Percentiles rank a stretch among this genome's conserved stretches.
These are phyloP conservation scores for Karstenula rhodostoma DNA, from an alignment of 2,329 filamentous ascomycete species.

Conservation along the genomic window DNA sequence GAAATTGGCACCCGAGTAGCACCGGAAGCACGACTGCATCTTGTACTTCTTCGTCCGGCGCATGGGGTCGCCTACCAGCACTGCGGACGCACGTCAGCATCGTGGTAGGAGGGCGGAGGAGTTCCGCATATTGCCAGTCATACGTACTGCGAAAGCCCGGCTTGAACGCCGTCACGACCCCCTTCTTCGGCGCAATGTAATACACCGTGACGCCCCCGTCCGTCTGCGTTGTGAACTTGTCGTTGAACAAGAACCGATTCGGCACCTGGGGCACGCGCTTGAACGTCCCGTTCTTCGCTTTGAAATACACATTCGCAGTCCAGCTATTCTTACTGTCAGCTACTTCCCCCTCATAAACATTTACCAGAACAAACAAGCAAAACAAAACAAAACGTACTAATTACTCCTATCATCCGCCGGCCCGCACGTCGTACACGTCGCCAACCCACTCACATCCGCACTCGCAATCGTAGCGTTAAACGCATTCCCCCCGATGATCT, in stretches of 20 bases:
- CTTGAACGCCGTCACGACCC: conserved; percentile 55
- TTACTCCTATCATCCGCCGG: conserved; percentile 17
- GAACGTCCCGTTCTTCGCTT: conserved; percentile 25
- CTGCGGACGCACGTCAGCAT: conserved; percentile 21
- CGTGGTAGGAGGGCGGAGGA: not conserved
- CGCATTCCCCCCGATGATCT: conserved; percentile 27
- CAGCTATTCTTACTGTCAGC: conserved; percentile 17
- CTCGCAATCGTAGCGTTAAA: conserved; percentile 25
- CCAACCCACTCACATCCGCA: conserved; percentile 23
- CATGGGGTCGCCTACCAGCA: conserved; percentile 54
- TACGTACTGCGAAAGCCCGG: conserved; percentile 48
- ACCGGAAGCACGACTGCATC: conserved; percentile 55
- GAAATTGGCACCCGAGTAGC: conserved; percentile 54
- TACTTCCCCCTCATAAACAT: not conserved
- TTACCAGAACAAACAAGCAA: not conserved
- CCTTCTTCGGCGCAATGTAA: conserved; percentile 54
- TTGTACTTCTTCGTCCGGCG: conserved; percentile 32
- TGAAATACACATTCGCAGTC: conserved; percentile 32
- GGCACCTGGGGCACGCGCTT: conserved; percentile 38
- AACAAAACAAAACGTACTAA: not conserved
- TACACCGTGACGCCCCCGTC: conserved; percentile 57
- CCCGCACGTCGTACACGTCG: conserved; percentile 27
- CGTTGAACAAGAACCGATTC: conserved; percentile 40
- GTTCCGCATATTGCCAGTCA: not conserved
- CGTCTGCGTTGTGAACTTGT: conserved; percentile 38